These are phyloP conservation scores for Talaromyces liani DNA, from an alignment of 495 filamentous ascomycete genomes.

Conservation along the genomic window DNA sequence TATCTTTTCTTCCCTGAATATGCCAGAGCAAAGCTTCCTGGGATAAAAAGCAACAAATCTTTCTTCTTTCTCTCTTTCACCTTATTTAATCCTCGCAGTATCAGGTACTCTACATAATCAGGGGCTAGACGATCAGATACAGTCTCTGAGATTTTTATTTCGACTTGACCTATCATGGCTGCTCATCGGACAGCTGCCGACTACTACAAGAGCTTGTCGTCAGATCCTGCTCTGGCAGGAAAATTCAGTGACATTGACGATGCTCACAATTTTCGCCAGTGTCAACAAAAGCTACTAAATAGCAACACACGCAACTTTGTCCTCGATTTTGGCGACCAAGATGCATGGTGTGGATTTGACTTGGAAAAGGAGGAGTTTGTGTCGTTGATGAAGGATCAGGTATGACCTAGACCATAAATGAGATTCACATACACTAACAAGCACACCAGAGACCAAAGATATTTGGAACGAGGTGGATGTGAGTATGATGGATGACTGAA, in stretches of 20 bases:
- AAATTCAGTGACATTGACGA: slow-evolving; percentile 53
- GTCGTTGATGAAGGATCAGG: slow-evolving; percentile 24
- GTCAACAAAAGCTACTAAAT: slow-evolving; percentile 27
- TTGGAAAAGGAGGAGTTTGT: slow-evolving; percentile 38
- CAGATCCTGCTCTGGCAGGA: slow-evolving; percentile 14
- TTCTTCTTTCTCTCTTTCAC: not conserved
- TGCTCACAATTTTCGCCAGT: slow-evolving; percentile 31
- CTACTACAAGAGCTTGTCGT: slow-evolving; percentile 30
- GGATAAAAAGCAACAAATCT: not conserved
- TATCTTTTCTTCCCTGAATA: not conserved
- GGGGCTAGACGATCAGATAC: not conserved
- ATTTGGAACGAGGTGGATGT: slow-evolving; percentile 63
- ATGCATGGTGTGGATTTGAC: slow-evolving; percentile 56
- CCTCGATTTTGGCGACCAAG: slow-evolving; percentile 60
- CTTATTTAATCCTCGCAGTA: not conserved
- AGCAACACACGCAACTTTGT: slow-evolving; percentile 54
- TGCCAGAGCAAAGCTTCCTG: not conserved
- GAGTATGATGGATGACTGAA: slow-evolving; percentile 17
- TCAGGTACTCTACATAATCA: not conserved
- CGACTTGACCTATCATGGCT: not conserved
- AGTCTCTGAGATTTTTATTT: not conserved
- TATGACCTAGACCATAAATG: slow-evolving; percentile 11
- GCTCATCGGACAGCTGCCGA: slow-evolving; percentile 19
- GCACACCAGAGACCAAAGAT: slow-evolving; percentile 26
- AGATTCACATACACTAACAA: not conserved